Percentiles rank a stretch among this genome's conserved stretches.
These are phyloP conservation scores for Starmerella cellae DNA, from an alignment of 805 yeast species.

Conservation along the genomic window DNA sequence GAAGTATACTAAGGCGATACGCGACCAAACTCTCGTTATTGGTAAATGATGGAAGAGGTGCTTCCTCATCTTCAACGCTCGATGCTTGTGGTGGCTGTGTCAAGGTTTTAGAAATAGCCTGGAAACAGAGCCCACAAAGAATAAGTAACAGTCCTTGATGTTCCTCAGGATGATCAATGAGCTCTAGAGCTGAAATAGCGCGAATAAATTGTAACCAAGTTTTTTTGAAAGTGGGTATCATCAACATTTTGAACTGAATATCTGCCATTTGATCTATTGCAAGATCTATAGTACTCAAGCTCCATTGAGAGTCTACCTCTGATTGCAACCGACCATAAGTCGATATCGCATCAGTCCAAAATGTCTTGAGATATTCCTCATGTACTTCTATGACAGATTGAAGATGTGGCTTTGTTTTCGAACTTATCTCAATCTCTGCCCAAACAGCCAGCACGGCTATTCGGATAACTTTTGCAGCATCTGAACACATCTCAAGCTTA, in stretches of 20 bases:
- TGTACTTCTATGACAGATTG: conserved; percentile 35
- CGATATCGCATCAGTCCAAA: conserved; percentile 66
- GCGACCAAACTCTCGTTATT: conserved; percentile 11
- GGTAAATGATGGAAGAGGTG: neutral
- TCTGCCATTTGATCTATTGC: conserved; percentile 28
- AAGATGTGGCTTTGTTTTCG: conserved; percentile 27
- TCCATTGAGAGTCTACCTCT: conserved; percentile 29
- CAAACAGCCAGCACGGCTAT: conserved; percentile 32
- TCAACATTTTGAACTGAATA: conserved; percentile 29
- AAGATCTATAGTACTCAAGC: conserved; percentile 18
- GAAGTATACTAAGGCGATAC: conserved; percentile 29
- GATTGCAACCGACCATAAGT: conserved; percentile 62
- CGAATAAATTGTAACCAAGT: conserved; percentile 70
- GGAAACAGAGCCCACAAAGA: conserved; percentile 71
- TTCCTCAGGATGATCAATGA: conserved; percentile 33
- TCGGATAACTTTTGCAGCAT: conserved; percentile 28
- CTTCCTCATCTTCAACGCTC: neutral
- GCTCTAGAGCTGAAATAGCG: conserved; percentile 46
- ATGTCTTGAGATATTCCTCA: conserved; percentile 46
- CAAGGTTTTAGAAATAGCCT: conserved; percentile 34
- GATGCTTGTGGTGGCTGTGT: neutral
- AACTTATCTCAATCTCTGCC: conserved; percentile 30
- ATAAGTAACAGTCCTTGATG: conserved; percentile 48
- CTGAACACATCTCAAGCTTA: conserved; percentile 27
- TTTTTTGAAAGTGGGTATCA: conserved; percentile 36